A percentile compares a stretch with the other conserved stretches of the same genome.
Conservation (phyloP, 2,329 filamentous ascomycete genomes). For the Colletotrichum ledebouriae region DNA sequence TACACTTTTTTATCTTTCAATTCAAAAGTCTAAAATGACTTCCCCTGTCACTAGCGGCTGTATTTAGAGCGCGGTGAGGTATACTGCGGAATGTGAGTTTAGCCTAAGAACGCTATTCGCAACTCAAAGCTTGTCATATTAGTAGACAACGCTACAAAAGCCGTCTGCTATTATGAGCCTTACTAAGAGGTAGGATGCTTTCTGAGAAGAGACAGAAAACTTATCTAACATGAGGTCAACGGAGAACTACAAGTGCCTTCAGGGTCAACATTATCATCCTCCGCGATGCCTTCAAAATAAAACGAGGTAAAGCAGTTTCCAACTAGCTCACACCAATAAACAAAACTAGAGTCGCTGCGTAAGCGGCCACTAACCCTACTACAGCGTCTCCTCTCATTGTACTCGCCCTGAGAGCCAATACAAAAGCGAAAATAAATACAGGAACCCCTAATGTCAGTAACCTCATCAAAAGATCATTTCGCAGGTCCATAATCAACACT, state of each 20-base stretch:
- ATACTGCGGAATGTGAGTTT: background rate
- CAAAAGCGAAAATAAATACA: background rate
- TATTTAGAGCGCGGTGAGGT: background rate
- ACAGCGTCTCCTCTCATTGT: background rate
- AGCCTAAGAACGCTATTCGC: background rate
- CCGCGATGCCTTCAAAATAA: background rate
- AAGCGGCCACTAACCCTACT: background rate
- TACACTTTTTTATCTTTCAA: background rate
- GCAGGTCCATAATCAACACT: background rate
- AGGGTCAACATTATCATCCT: background rate
- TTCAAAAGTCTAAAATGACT: background rate
- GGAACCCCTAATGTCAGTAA: background rate
- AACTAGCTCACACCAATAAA: constrained; percentile 2
- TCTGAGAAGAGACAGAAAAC: background rate
- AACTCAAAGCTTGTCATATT: background rate
- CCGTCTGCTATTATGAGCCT: background rate
- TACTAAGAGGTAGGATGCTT: background rate
- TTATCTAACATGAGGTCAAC: background rate
- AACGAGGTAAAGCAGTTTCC: background rate
- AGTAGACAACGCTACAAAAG: background rate
- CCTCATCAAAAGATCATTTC: constrained; percentile 1
- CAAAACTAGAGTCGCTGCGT: background rate
- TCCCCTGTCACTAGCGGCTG: background rate
- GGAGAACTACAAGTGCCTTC: background rate
- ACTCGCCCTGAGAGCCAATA: background rate